These are phyloP conservation scores for Phytophthora hybrid DNA, from an alignment of 352 stramenopile genomes.

Conservation along the genomic window DNA sequence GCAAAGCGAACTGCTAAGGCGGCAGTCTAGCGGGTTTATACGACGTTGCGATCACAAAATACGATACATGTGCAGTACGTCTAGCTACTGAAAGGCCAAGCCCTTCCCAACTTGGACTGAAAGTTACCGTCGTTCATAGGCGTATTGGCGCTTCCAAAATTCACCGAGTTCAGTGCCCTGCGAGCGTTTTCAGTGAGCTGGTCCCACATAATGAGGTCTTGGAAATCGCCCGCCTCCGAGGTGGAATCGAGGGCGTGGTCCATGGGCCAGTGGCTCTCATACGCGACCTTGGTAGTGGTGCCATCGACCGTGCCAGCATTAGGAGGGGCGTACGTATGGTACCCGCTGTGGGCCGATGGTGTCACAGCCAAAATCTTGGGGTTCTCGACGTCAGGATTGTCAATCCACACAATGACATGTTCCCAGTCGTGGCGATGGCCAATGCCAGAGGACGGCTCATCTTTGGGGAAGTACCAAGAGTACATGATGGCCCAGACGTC, in stretches of 20 bases:
- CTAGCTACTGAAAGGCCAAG: conserved; percentile 19
- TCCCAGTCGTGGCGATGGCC: conserved; percentile 44
- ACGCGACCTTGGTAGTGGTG: conserved; percentile 12
- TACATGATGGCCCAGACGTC: conserved; percentile 39
- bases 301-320: conserved; percentile 5
- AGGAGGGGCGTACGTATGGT: conserved; percentile 4
- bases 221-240: conserved; percentile 12
- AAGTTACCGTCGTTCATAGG: conserved; percentile 46
- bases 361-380: conserved; percentile 22
- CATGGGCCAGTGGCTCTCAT: conserved; percentile 19
- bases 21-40: no score
- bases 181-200: conserved; percentile 11
- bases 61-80: background rate
- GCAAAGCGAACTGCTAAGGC: no score
- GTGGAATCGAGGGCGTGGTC: conserved; percentile 20
- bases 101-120: conserved; percentile 28
- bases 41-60: background rate
- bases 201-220: conserved; percentile 21
- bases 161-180: conserved; percentile 7
- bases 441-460: conserved; percentile 36
- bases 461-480: conserved; percentile 52
- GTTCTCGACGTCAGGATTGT: conserved; percentile 14
- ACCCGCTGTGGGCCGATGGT: conserved; percentile 21
- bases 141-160: conserved; percentile 23
- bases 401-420: conserved; percentile 17